Base-by-base conservation (phyloP, 805 yeast species). In the Suhomyces kilbournensis region DNA sequence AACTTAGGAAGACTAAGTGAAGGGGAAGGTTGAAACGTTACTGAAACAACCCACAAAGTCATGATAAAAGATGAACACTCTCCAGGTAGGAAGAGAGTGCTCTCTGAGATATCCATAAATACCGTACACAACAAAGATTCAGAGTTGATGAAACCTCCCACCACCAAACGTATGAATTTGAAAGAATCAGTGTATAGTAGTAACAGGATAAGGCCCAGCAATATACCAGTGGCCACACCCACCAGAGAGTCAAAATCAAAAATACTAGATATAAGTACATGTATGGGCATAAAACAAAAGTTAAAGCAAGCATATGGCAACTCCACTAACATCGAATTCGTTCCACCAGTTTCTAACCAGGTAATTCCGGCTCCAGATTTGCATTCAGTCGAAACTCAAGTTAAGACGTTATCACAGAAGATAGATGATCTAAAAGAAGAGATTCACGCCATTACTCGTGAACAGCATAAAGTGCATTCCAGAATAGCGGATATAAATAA, bases 391-490 rank as follows among this genome's bases (percentile, higher is more conserved):
- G 53, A 53, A n/a, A 44, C 20, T 9, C 53, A 56, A 32, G 34
- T 51, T 6, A 28, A 38, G n/a, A 48, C 49, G 15, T 23, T 55
- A 7, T 30, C 49, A 6, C 54, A 53, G 7, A 50, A 55, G 17
- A 49, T 54, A 30, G 59, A 55, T 19, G 53, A 53, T 22, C 45
- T 57, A 7, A 26, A 51, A 25, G 58, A 57, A 7, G 60, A 57
- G 19, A 54, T 53, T 14, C 43, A 38, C n/a, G 54, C 51, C 3
- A 53, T 53, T 7, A 34, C 47, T 8, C 48, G 51, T 2, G 49
- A 53, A 38, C 59, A 53, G 28, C 43, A 43, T 39, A 53, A 56
- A 43, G 30, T 49, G 14, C 42, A 42, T 17, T 17, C 26, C 12
- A 46, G 38, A 20, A 44, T 53, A 10, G 14, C 55, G 4, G 55